Conservation (phyloP, 2,329 filamentous ascomycete species). For the Ophiosphaerella herpotricha region DNA sequence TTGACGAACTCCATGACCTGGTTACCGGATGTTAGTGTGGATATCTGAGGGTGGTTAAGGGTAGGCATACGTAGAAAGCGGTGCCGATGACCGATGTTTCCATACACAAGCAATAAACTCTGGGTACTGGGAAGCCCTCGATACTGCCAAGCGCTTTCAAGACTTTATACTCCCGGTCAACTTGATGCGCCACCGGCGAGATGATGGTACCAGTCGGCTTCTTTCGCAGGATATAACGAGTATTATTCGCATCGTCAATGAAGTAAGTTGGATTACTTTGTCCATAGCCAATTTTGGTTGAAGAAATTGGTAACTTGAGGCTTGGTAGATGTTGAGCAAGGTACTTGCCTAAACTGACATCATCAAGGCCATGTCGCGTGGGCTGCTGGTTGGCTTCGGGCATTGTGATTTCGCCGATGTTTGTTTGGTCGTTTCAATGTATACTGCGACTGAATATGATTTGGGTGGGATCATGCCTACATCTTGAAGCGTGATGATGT, state of each 20-base stretch:
- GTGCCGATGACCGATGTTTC: slow-evolving; percentile 80
- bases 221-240: slow-evolving; percentile 86
- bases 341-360: slow-evolving; percentile 34
- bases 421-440: neutral
- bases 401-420: slow-evolving; percentile 9
- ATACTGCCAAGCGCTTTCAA: slow-evolving; percentile 73
- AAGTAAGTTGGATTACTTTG: slow-evolving; percentile 98
- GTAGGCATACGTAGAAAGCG: slow-evolving; percentile 69
- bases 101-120: slow-evolving; percentile 81
- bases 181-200: slow-evolving; percentile 90
- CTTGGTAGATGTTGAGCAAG: slow-evolving; percentile 31
- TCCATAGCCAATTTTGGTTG: slow-evolving; percentile 83
- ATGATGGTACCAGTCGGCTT: slow-evolving; percentile 91
- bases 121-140: slow-evolving; percentile 86
- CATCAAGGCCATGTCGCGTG: slow-evolving; percentile 35
- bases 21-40: neutral
- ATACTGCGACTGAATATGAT: neutral
- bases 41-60: neutral
- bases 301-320: slow-evolving; percentile 31
- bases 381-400: slow-evolving; percentile 15
- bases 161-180: slow-evolving; percentile 91
- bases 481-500: slow-evolving; percentile 1
- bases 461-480: neutral
- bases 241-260: slow-evolving; percentile 68
- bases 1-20: slow-evolving; percentile 89